Percentiles rank a stretch among this genome's conserved stretches.
Evolutionary conservation across 163 green algal species (phyloP).

Genomic region (Prototheca stagnorum): DNA sequence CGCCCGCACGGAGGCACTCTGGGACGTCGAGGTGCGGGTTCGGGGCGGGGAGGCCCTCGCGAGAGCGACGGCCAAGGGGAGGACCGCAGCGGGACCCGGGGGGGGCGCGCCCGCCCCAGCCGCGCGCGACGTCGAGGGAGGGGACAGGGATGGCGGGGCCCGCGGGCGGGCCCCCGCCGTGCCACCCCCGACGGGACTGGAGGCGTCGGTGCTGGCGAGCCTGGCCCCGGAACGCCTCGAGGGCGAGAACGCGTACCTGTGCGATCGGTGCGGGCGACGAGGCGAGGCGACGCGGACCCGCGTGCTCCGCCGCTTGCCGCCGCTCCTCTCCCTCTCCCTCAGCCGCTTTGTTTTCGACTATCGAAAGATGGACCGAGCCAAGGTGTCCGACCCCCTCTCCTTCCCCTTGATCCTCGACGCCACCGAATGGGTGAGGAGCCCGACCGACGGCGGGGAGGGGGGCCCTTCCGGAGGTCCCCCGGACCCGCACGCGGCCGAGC

Average conservation of each 20-base stretch:
- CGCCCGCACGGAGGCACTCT: constrained; percentile 45
- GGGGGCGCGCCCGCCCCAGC: no score
- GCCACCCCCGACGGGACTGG: constrained; percentile 68
- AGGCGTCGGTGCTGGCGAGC: constrained; percentile 34
- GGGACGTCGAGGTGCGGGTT: constrained; percentile 17
- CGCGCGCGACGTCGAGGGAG: constrained; percentile 14
- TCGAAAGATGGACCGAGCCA: constrained; percentile 55
- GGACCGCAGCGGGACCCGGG: no score
- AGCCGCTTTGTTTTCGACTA: constrained; percentile 72
- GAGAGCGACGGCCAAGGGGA: no score
- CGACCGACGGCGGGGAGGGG: neutral
- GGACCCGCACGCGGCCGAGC: neutral
- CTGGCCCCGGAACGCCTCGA: constrained; percentile 39
- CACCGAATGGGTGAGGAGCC: no score
- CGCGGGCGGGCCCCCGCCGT: no score
- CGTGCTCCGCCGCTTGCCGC: constrained; percentile 43
- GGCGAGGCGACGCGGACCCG: constrained; percentile 35
- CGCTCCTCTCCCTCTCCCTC: constrained; percentile 58
- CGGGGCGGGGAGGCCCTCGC: no score
- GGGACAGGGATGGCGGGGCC: no score
- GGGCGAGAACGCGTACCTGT: constrained; percentile 59
- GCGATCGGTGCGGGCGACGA: constrained; percentile 33
- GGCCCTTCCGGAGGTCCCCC: no score
- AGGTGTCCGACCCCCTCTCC: constrained; percentile 38
- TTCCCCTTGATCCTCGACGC: constrained; percentile 11